Evolutionary conservation across 106 monocot species (phyloP).

Genomic region (Iris macrosiphon): DNA sequence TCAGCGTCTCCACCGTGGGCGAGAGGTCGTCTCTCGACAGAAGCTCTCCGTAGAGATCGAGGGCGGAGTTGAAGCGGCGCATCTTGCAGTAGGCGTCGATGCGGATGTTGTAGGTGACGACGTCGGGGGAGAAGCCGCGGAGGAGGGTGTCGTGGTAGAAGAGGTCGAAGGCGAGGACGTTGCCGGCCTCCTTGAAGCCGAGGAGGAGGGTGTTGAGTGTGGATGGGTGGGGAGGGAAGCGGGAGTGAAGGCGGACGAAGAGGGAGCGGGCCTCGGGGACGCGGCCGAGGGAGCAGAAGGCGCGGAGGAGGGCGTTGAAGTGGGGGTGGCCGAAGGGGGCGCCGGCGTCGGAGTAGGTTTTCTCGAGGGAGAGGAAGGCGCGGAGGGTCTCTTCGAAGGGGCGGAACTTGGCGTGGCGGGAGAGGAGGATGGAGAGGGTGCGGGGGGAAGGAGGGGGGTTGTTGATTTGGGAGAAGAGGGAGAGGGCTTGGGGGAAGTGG

Average conservation of each 20-base stretch:
- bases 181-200: slow-evolving; percentile 69
- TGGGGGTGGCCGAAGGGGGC: slow-evolving; percentile 39
- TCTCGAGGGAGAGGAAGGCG: slow-evolving; percentile 40
- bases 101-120: slow-evolving; percentile 61
- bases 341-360: slow-evolving; percentile 18
- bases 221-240: slow-evolving; percentile 33
- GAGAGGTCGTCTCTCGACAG: slow-evolving; percentile 27
- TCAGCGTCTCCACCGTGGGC: slow-evolving; percentile 55
- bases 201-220: slow-evolving; percentile 69
- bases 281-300: slow-evolving; percentile 47
- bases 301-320: slow-evolving; percentile 61
- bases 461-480: slow-evolving; percentile 8
- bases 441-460: slow-evolving; percentile 22
- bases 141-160: slow-evolving; percentile 59
- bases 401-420: slow-evolving; percentile 36
- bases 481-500: slow-evolving; percentile 15
- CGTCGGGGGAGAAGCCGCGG: slow-evolving; percentile 64
- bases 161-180: slow-evolving; percentile 50
- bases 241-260: slow-evolving; percentile 37
- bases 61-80: slow-evolving; percentile 32
- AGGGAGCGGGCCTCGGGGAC: slow-evolving; percentile 59
- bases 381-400: slow-evolving; percentile 47
- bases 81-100: slow-evolving; percentile 88
- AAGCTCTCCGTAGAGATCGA: slow-evolving; percentile 59
- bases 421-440: slow-evolving; percentile 32